phyloP scores from a whole-genome alignment of 768 basidiomycete species.

The Chalciporus chontae region DNA sequence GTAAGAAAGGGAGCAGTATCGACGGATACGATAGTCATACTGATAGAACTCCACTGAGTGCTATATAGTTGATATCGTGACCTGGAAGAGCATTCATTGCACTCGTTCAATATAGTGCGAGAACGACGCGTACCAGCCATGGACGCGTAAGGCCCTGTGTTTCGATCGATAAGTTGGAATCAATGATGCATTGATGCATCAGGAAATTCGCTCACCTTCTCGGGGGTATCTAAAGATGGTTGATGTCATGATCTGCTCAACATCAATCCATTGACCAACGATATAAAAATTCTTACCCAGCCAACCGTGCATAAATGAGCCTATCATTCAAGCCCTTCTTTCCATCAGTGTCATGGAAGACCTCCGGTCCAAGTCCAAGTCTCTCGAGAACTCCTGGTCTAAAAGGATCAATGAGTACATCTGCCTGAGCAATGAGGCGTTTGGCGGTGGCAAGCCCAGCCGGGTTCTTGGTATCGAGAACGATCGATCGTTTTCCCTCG shows the following conservation, averaged over 20 bases:
- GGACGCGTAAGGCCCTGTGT: conserved; percentile 59
- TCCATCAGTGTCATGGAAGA: conserved; percentile 54
- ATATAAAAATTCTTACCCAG: conserved; percentile 54
- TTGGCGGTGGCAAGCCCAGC: conserved; percentile 54
- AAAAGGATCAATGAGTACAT: conserved; percentile 81
- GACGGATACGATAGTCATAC: conserved; percentile 32
- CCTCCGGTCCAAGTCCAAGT: conserved; percentile 70
- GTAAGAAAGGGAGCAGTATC: neutral
- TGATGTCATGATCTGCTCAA: neutral
- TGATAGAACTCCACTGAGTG: conserved; percentile 70
- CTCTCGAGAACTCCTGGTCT: conserved; percentile 80
- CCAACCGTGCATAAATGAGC: conserved; percentile 71
- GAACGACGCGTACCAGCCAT: conserved; percentile 61
- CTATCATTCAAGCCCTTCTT: conserved; percentile 51
- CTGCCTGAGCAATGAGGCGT: conserved; percentile 61
- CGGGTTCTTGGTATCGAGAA: conserved; percentile 60
- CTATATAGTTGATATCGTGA: conserved; percentile 84
- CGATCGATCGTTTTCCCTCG: conserved; percentile 74
- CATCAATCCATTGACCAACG: neutral
- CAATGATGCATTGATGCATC: neutral
- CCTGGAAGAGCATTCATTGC: conserved; percentile 37
- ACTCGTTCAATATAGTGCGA: neutral
- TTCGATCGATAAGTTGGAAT: conserved; percentile 11
- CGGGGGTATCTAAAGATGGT: conserved; percentile 50
- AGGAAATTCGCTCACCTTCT: conserved; percentile 40